phyloP scores from a whole-genome alignment of 495 filamentous ascomycete species.

The Filosporella fistucella region DNA sequence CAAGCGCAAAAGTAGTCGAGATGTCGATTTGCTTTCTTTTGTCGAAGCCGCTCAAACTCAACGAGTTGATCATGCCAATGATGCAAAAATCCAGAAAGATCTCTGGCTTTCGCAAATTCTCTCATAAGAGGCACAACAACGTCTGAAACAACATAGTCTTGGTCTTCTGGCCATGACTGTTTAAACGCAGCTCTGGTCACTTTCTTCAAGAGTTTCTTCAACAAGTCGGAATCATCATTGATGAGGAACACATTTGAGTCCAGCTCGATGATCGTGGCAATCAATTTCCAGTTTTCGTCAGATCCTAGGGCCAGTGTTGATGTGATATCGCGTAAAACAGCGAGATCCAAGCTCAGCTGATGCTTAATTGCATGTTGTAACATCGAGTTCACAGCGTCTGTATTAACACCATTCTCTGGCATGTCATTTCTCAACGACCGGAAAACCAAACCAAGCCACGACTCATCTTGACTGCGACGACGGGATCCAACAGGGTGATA shows the following conservation, averaged over 20 bases:
- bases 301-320: constrained; percentile 34
- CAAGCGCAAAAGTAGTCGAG: constrained; percentile 40
- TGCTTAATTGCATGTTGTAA: constrained; percentile 34
- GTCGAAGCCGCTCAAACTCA: constrained; percentile 35
- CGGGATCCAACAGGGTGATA: constrained; percentile 50
- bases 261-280: constrained; percentile 56
- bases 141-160: constrained; percentile 24
- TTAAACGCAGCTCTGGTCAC: constrained; percentile 23
- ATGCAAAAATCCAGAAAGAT: constrained; percentile 61
- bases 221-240: constrained; percentile 26
- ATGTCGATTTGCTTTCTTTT: not conserved
- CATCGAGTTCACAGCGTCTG: constrained; percentile 29
- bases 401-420: constrained; percentile 9
- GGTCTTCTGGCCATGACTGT: constrained; percentile 14
- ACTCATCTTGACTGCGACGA: constrained; percentile 47
- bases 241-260: constrained; percentile 66
- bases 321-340: constrained; percentile 36
- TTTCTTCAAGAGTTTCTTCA: constrained; percentile 30
- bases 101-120: constrained; percentile 59
- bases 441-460: constrained; percentile 67
- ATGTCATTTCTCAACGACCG: constrained; percentile 36
- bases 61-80: constrained; percentile 61
- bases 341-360: constrained; percentile 25
- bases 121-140: constrained; percentile 54
- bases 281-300: constrained; percentile 53